Conservation (phyloP, 148 eudicot genomes). For the Fallopia convolvulus region DNA sequence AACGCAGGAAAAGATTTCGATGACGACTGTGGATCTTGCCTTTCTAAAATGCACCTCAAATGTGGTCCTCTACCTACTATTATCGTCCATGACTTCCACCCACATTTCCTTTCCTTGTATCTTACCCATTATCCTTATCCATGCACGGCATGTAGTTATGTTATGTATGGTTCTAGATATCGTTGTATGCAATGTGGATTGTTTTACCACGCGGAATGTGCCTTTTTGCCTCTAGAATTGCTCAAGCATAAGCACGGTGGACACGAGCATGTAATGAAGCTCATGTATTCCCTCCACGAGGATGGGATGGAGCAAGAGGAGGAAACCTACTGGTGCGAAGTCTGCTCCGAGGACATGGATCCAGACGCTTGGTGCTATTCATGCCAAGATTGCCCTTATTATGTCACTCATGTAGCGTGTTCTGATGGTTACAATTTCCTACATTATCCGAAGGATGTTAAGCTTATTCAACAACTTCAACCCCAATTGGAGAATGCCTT, state of each 20-base stretch:
- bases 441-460: neutral
- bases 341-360: neutral
- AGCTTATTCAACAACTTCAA: neutral
- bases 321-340: neutral
- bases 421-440: neutral
- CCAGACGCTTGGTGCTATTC: neutral
- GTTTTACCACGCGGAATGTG: neutral
- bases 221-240: neutral
- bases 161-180: too few species aligned
- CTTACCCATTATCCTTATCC: fast-evolving
- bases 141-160: neutral
- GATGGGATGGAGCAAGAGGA: neutral
- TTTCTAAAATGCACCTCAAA: neutral
- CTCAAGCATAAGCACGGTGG: neutral
- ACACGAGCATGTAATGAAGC: neutral
- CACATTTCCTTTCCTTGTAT: neutral
- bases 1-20: neutral
- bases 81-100: neutral
- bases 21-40: neutral
- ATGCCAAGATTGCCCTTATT: neutral
- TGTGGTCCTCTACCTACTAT: neutral
- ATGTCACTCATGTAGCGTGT: neutral
- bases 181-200: neutral
- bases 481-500: neutral
- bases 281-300: neutral